Evolutionary conservation across 192 early-diverging fungal genomes (phyloP).

Genomic region (Linnemannia elongata): DNA sequence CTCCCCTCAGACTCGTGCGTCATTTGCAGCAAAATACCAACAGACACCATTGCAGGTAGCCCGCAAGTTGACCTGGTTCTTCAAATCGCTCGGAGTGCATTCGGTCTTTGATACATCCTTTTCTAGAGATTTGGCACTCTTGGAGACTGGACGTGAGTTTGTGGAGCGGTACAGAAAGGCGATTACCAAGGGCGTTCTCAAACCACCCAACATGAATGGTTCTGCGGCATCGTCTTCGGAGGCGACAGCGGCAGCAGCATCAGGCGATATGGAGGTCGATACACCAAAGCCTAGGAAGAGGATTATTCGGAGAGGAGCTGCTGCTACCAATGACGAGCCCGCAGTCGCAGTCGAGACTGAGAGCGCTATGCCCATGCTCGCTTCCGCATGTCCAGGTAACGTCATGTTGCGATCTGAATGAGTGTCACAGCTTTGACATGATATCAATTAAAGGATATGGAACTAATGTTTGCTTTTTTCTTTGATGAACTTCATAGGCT

Average conservation of each 20-base stretch:
- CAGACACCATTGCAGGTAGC: slow-evolving; percentile 78
- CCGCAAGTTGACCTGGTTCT: slow-evolving; percentile 77
- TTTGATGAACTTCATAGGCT: slow-evolving; percentile 63
- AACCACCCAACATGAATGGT: slow-evolving; percentile 19
- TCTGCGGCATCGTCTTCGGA: background rate
- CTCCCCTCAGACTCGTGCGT: slow-evolving; percentile 91
- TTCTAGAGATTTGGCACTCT: slow-evolving; percentile 87
- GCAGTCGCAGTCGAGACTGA: slow-evolving; percentile 42
- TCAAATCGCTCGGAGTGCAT: slow-evolving; percentile 87
- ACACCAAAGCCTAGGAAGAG: slow-evolving; percentile 47
- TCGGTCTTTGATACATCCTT: slow-evolving; percentile 92
- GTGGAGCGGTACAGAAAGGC: slow-evolving; percentile 76
- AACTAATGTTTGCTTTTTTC: background rate
- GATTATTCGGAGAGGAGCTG: slow-evolving; percentile 53
- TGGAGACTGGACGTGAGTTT: slow-evolving; percentile 92
- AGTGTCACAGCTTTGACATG: background rate
- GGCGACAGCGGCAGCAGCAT: background rate
- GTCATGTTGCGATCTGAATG: background rate
- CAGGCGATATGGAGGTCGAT: slow-evolving; percentile 41
- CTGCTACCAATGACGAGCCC: slow-evolving; percentile 28
- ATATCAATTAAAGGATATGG: background rate
- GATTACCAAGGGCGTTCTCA: slow-evolving; percentile 51
- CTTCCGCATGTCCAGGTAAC: slow-evolving; percentile 48
- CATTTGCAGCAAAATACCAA: slow-evolving; percentile 88
- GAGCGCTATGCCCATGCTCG: slow-evolving; percentile 42